Conservation (phyloP, 768 basidiomycete genomes). For the Tricholoma matsutake region DNA sequence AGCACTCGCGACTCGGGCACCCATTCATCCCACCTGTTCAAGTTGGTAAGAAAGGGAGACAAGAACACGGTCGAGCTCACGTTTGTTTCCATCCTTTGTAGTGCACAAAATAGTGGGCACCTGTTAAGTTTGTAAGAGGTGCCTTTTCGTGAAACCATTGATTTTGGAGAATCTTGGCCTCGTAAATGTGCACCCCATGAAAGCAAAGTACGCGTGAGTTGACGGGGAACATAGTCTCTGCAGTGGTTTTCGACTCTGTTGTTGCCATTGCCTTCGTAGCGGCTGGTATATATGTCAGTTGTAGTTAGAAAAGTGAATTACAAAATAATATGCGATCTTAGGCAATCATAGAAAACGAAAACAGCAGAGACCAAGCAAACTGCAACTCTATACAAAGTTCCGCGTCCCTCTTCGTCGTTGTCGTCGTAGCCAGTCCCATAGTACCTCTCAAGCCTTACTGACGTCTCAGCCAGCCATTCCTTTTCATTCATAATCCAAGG, state of each 20-base stretch:
- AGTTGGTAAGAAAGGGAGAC: neutral
- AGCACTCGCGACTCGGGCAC: constrained; percentile 78
- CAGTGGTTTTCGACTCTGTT: constrained; percentile 25
- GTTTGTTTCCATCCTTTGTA: constrained; percentile 99
- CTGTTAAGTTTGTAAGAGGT: constrained; percentile 55
- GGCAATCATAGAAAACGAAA: no score
- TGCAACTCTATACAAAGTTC: neutral
- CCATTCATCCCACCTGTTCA: constrained; percentile 95
- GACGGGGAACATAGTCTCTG: constrained; percentile 38
- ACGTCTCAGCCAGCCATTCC: neutral
- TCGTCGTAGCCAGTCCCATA: neutral
- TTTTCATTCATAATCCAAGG: neutral
- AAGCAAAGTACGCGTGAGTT: constrained; percentile 90
- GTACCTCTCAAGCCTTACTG: neutral
- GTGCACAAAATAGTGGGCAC: constrained; percentile 91
- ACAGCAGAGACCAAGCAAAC: neutral
- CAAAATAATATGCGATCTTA: neutral
- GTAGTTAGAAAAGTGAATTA: neutral
- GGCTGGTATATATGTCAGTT: no score
- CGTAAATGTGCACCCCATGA: constrained; percentile 94
- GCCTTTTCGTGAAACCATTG: constrained; percentile 64
- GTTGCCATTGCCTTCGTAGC: constrained; percentile 4
- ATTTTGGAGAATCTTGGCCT: constrained; percentile 82
- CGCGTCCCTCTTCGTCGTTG: neutral
- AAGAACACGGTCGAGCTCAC: constrained; percentile 41